Evolutionary conservation across 305 asterid species (phyloP).

Genomic region (Salvia sclarea): DNA sequence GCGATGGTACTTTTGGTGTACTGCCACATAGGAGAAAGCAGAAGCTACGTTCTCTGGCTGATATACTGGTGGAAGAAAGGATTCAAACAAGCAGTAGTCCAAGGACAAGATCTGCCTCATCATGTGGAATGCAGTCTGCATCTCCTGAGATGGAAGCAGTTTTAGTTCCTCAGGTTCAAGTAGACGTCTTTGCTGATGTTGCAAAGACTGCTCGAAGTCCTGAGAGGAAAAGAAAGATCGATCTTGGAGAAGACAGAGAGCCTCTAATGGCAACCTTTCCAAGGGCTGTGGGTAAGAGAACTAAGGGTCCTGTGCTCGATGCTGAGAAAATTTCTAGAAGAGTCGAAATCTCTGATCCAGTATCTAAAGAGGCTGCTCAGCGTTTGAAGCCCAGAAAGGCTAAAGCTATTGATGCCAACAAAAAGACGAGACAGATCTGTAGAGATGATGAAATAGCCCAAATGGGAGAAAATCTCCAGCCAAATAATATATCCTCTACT

Average conservation of each 20-base stretch:
- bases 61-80: constrained; percentile 47
- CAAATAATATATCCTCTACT: constrained; percentile 22
- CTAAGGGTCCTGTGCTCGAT: constrained; percentile 29
- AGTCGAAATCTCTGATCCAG: constrained; percentile 34
- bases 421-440: constrained; percentile 30
- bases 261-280: constrained; percentile 12
- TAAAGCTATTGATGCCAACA: constrained; percentile 33
- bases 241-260: constrained; percentile 41
- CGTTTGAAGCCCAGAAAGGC: constrained; percentile 33
- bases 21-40: constrained; percentile 41
- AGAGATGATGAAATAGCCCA: constrained; percentile 26
- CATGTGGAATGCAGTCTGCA: constrained; percentile 29
- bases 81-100: constrained; percentile 24
- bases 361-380: constrained; percentile 36
- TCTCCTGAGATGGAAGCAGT: constrained; percentile 34
- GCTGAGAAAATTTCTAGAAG: constrained; percentile 33
- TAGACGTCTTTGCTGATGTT: constrained; percentile 20
- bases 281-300: constrained; percentile 33
- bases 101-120: constrained; percentile 32
- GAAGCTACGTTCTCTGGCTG: constrained; percentile 58
- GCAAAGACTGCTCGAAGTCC: constrained; percentile 30
- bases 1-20: constrained; percentile 32
- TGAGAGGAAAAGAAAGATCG: constrained; percentile 39
- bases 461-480: constrained; percentile 22
- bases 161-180: constrained; percentile 25